A percentile compares a stretch with the other conserved stretches of the same genome.
These are phyloP conservation scores for Elaphomyces granulatus DNA, from an alignment of 495 filamentous ascomycete genomes.

Conservation along the genomic window DNA sequence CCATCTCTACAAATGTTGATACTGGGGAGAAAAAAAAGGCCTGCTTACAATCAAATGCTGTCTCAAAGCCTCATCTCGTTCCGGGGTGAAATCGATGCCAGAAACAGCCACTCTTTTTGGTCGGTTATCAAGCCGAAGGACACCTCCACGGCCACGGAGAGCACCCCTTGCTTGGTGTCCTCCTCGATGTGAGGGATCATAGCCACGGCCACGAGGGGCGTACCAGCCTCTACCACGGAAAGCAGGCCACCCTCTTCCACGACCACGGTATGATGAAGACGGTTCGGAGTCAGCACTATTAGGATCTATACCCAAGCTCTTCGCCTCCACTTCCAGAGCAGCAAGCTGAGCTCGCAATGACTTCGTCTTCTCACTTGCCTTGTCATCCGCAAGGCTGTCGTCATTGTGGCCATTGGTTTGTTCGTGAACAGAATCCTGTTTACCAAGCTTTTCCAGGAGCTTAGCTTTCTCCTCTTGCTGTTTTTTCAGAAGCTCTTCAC, in stretches of 20 bases:
- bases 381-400: slow-evolving; percentile 18
- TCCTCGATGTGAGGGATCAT: slow-evolving; percentile 32
- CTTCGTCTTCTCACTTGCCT: slow-evolving; percentile 44
- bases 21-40: too few relatives aligned
- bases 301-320: slow-evolving; percentile 59
- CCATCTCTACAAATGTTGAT: neutral
- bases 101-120: slow-evolving; percentile 62
- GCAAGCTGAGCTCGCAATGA: slow-evolving; percentile 68
- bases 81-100: slow-evolving; percentile 51
- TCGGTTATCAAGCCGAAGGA: slow-evolving; percentile 76
- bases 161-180: slow-evolving; percentile 25
- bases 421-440: slow-evolving; percentile 20
- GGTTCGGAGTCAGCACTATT: slow-evolving; percentile 21
- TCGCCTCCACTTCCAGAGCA: slow-evolving; percentile 71
- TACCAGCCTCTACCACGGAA: slow-evolving; percentile 29
- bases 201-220: slow-evolving; percentile 30
- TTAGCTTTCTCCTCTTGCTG: slow-evolving; percentile 63
- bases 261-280: slow-evolving; percentile 26
- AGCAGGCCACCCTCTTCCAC: slow-evolving; percentile 22
- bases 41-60: slow-evolving; percentile 78
- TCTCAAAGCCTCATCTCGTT: slow-evolving; percentile 70
- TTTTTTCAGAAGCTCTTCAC: slow-evolving; percentile 57
- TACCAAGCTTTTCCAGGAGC: slow-evolving; percentile 47
- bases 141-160: slow-evolving; percentile 44
- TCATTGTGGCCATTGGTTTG: slow-evolving; percentile 16